phyloP scores from a whole-genome alignment of 2,329 filamentous ascomycete species.

The Byssochlamys sp. region DNA sequence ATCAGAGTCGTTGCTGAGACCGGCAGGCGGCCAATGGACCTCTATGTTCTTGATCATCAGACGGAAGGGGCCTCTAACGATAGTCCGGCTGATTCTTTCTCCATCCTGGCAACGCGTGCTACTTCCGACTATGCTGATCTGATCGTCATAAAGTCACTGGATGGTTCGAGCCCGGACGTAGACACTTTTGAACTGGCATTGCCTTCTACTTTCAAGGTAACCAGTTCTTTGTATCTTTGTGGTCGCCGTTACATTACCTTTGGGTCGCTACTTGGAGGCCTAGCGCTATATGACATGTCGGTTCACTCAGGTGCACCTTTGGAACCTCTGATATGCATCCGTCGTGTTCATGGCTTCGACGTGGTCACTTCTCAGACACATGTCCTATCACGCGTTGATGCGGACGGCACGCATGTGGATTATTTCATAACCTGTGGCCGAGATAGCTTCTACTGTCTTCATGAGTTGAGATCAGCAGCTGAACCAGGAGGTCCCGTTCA shows the following conservation, averaged over 20 bases:
- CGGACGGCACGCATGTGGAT: slow-evolving; percentile 10
- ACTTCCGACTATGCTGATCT: slow-evolving; percentile 19
- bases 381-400: slow-evolving; percentile 9
- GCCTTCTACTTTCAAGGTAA: slow-evolving; percentile 42
- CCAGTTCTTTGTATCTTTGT: slow-evolving; percentile 36
- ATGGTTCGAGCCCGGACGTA: slow-evolving; percentile 30
- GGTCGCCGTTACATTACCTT: slow-evolving; percentile 34
- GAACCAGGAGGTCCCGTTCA: slow-evolving; percentile 18
- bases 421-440: slow-evolving; percentile 62
- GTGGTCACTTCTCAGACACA: slow-evolving; percentile 57
- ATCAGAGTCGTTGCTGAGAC: slow-evolving; percentile 18
- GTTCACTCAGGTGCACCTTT: slow-evolving; percentile 8
- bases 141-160: slow-evolving; percentile 13
- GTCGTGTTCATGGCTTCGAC: slow-evolving; percentile 44
- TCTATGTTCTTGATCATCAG: slow-evolving; percentile 18
- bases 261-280: slow-evolving; percentile 47
- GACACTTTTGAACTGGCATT: slow-evolving; percentile 17
- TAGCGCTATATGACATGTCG: slow-evolving; percentile 39
- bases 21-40: slow-evolving; percentile 18
- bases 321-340: slow-evolving; percentile 15
- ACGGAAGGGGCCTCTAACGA: neutral
- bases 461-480: slow-evolving; percentile 22
- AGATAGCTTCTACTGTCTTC: slow-evolving; percentile 67
- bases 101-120: slow-evolving; percentile 19
- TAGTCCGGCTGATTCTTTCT: slow-evolving; percentile 7